Evolutionary conservation across 202 grass and related monocot genomes (phyloP), one percentile per base, ranked within the genome.

Genomic region (Alloteropsis angusta): DNA sequence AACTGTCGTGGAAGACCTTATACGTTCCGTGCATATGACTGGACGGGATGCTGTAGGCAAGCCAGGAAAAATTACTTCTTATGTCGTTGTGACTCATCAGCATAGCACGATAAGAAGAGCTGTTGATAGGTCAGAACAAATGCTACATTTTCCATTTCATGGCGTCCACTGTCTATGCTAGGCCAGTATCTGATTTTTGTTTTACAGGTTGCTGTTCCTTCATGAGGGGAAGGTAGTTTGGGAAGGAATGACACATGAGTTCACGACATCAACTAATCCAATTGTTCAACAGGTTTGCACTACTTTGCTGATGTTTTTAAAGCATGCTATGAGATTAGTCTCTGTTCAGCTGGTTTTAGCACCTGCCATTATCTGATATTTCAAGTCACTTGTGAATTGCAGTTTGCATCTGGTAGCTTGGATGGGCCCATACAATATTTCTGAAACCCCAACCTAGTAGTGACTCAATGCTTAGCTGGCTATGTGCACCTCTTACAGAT

Each of bases 351-450:
- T 9, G 42, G 17, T 55, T 55, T 41, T 42, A 66, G 45, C 58
- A 77, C 59, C 74, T 37, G 12, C 1, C 17, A 0, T 56, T 7
- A 55, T 73, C 71, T 71, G 47, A 65, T 37, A 30, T 52, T 78
- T 42, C 28, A 64, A 39, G 38, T 58, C 56, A 57, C n/a, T 65
- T 67, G 47, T 67, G 21, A 18, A n/a, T 43, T 94, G 78, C 82
- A 95, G 95, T 98, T 98, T 84, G 95, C 92, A 78, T 95, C 95
- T 65, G 95, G 95, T 80, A 98, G 90, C 65, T 85, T 98, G 86
- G 87, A 95, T 84, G 95, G 95, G 13, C 95, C 92, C 1, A 98
- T 98, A 83, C 68, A 57, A 87, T 98, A 93, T 72, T 71, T 71
- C 55, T 86, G 66, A 76, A 64, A 41, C 60, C 64, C 28, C 32